A percentile compares a stretch with the other conserved stretches of the same genome.
These are phyloP conservation scores for Phaeosphaeriaceae sp. DNA, from an alignment of 2,329 filamentous ascomycete species.

Conservation along the genomic window DNA sequence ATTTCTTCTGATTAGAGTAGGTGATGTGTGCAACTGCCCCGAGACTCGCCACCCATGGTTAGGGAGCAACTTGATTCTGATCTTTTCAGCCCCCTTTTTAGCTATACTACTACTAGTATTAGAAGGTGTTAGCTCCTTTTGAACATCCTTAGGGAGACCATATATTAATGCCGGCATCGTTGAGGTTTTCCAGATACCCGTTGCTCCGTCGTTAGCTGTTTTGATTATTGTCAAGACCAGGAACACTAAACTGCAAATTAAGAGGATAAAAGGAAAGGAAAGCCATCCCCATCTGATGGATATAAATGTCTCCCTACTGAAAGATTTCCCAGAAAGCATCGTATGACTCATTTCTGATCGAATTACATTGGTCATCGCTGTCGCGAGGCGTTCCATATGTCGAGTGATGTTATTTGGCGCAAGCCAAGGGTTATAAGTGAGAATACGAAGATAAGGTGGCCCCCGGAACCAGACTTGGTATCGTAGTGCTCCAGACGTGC, in stretches of 20 bases:
- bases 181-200: constrained; percentile 41
- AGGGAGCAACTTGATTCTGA: constrained; percentile 16
- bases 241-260: constrained; percentile 30
- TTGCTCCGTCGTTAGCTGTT: constrained; percentile 17
- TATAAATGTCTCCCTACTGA: constrained; percentile 15
- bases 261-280: constrained; percentile 26
- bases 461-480: neutral
- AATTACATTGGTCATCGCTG: constrained; percentile 26
- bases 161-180: constrained; percentile 38
- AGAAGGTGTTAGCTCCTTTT: constrained; percentile 13
- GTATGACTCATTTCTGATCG: constrained; percentile 11
- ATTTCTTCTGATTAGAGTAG: neutral
- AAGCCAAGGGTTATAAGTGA: constrained; percentile 14
- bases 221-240: constrained; percentile 30
- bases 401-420: constrained; percentile 27
- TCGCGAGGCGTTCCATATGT: constrained; percentile 25
- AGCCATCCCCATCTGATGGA: constrained; percentile 34
- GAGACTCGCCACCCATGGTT: constrained; percentile 24
- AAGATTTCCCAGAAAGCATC: constrained; percentile 15
- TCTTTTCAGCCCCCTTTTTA: neutral
- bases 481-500: neutral
- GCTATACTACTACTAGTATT: neutral
- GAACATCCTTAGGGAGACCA: constrained; percentile 27
- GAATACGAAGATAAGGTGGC: neutral
- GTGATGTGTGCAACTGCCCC: neutral